Evolutionary conservation across 805 yeast genomes (phyloP).

Genomic region (Debaryomyces prosopidis): DNA sequence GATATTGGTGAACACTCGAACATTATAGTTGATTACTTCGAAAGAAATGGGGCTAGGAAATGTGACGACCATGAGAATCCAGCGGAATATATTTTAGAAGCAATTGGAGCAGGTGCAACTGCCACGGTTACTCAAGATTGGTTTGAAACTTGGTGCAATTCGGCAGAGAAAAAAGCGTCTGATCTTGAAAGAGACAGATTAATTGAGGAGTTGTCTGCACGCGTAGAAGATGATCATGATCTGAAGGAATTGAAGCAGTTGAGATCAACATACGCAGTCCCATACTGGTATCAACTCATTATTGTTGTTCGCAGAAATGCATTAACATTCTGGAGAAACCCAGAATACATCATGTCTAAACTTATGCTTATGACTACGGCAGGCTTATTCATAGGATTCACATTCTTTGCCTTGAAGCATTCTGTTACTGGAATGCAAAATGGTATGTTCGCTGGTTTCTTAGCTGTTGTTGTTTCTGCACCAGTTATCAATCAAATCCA

Average conservation of each 20-base stretch:
- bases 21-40: conserved; percentile 17
- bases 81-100: conserved; percentile 35
- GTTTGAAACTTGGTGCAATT: conserved; percentile 58
- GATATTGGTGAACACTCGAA: conserved; percentile 25
- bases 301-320: conserved; percentile 17
- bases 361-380: conserved; percentile 50
- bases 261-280: conserved; percentile 17
- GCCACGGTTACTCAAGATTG: conserved; percentile 60
- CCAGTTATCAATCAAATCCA: conserved; percentile 65
- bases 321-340: conserved; percentile 36
- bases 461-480: conserved; percentile 57
- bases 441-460: conserved; percentile 58
- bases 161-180: conserved; percentile 14
- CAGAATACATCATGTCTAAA: conserved; percentile 43
- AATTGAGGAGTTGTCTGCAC: conserved; percentile 4
- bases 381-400: conserved; percentile 36
- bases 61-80: conserved; percentile 51
- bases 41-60: conserved; percentile 46
- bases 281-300: conserved; percentile 16
- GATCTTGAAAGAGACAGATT: conserved; percentile 12
- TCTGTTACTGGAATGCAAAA: conserved; percentile 57
- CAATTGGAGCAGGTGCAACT: conserved; percentile 82
- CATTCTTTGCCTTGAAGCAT: conserved; percentile 18
- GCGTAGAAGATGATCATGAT: conserved; percentile 6
- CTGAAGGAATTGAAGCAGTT: conserved; percentile 6